Conservation (phyloP, 345 rosid species). For the Citrus mangshanensis region DNA sequence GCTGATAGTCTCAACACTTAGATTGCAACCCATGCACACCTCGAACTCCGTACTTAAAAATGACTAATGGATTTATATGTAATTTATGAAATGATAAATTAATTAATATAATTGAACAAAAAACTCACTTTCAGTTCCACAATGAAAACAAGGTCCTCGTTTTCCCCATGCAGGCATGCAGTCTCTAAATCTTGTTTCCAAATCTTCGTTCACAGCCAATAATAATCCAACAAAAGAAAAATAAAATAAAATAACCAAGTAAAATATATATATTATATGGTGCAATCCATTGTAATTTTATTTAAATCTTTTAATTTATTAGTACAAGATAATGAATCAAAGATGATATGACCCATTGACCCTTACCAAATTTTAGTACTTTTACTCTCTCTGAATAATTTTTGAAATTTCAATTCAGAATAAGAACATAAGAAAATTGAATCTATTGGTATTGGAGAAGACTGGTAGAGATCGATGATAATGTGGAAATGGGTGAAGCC, state of each 20-base stretch:
- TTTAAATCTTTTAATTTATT: neutral
- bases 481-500: neutral
- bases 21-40: no score
- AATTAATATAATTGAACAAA: neutral
- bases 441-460: neutral
- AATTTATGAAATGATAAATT: no score
- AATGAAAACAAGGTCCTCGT: conserved; percentile 24
- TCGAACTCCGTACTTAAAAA: no score
- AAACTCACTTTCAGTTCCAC: conserved; percentile 23
- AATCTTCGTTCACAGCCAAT: neutral
- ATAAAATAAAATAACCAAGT: neutral
- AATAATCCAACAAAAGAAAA: neutral
- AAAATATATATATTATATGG: neutral
- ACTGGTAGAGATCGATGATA: neutral
- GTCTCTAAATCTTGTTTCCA: neutral
- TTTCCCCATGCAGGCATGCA: conserved; percentile 7
- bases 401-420: no score
- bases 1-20: no score
- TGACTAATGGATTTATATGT: no score
- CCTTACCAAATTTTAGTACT: neutral
- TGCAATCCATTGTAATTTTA: neutral
- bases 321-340: neutral
- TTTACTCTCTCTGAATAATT: neutral
- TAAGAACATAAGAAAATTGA: no score
- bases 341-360: neutral